phyloP scores from a whole-genome alignment of 164 flowering plant species.

The Chimonanthus praecox region DNA sequence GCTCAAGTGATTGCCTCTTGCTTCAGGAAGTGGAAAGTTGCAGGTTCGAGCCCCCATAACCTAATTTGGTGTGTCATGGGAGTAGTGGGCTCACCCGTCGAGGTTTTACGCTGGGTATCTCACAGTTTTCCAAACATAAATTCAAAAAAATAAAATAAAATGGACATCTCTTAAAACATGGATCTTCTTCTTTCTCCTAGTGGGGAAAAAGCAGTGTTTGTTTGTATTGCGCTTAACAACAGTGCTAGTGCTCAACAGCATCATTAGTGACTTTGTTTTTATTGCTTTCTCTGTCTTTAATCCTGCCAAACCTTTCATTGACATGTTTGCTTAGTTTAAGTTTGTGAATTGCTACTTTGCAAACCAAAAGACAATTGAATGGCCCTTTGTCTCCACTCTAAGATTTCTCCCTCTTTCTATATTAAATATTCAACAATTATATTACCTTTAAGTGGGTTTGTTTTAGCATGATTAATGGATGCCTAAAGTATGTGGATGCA shows the following conservation, averaged over 20 bases:
- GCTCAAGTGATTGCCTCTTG: too few species aligned
- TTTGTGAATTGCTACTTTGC: conserved; percentile 1
- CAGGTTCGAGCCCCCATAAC: too few species aligned
- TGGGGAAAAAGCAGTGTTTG: not conserved
- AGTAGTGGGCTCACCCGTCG: too few species aligned
- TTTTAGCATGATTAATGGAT: conserved; percentile 9
- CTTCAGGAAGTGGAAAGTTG: too few species aligned
- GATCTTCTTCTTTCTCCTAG: not conserved
- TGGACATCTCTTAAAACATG: not conserved
- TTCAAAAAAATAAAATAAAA: too few species aligned
- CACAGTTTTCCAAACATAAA: too few species aligned
- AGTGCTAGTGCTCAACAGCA: not conserved
- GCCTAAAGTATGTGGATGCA: conserved; percentile 19
- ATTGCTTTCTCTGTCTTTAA: conserved; percentile 1
- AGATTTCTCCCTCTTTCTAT: conserved; percentile 10
- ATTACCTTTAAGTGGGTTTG: conserved; percentile 10
- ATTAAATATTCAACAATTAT: conserved; percentile 2
- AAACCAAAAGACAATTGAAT: conserved; percentile 8
- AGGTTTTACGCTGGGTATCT: too few species aligned
- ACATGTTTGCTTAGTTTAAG: conserved; percentile 10
- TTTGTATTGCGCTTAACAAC: conserved; percentile 1
- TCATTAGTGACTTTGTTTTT: not conserved
- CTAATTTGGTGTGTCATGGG: too few species aligned
- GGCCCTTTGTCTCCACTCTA: conserved; percentile 17
- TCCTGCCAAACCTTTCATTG: conserved; percentile 10